These are phyloP conservation scores for Erodium chrysanthum DNA, from an alignment of 441 rosid species.

Conservation along the genomic window DNA sequence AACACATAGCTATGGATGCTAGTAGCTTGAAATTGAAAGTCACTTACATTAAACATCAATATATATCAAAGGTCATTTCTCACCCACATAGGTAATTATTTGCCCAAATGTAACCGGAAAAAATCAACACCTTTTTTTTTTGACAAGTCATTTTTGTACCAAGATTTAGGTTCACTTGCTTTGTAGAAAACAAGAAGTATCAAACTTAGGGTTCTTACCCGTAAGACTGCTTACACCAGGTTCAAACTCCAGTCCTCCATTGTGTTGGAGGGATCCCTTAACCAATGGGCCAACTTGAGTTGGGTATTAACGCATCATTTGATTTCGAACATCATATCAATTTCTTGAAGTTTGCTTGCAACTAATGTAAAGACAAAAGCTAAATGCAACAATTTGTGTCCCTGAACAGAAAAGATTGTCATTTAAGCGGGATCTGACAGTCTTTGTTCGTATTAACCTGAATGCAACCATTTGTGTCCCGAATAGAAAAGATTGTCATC, in stretches of 20 bases:
- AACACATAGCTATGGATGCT: neutral
- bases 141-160: too few relatives aligned
- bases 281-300: too few relatives aligned
- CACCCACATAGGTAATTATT: neutral
- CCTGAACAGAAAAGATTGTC: neutral
- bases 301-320: too few relatives aligned
- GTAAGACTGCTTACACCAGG: too few relatives aligned
- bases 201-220: too few relatives aligned
- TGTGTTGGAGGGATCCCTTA: too few relatives aligned
- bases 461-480: neutral
- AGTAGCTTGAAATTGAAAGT: neutral
- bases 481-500: neutral
- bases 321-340: too few relatives aligned
- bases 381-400: neutral
- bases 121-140: too few relatives aligned
- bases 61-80: neutral
- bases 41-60: neutral
- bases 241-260: too few relatives aligned
- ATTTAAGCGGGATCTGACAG: neutral
- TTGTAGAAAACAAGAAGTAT: too few relatives aligned
- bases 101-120: too few relatives aligned
- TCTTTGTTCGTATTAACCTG: neutral
- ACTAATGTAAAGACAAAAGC: neutral
- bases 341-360: neutral
- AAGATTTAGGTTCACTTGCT: too few relatives aligned